A percentile compares a stretch with the other conserved stretches of the same genome.
Conservation (phyloP, 306 rosid species). For the Mimosa bimucronata region DNA sequence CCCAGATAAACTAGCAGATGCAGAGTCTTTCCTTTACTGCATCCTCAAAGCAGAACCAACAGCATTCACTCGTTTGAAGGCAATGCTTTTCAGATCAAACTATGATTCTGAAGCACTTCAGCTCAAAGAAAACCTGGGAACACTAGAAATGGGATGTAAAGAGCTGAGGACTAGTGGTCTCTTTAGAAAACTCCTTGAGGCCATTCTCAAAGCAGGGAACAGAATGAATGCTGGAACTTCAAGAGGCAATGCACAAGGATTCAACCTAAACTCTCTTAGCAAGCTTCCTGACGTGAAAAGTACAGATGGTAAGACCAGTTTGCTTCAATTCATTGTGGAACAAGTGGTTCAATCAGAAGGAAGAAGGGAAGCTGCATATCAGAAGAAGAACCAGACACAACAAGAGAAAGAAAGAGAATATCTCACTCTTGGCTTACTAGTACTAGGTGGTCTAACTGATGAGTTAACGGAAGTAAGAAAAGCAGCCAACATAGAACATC, state of each 20-base stretch:
- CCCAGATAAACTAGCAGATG: constrained; percentile 67
- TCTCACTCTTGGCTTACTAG: constrained; percentile 51
- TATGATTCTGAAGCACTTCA: constrained; percentile 64
- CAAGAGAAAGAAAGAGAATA: constrained; percentile 54
- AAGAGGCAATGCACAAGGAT: constrained; percentile 83
- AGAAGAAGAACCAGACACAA: constrained; percentile 22
- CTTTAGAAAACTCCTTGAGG: constrained; percentile 79
- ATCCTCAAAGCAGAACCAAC: constrained; percentile 75
- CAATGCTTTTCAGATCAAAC: constrained; percentile 74
- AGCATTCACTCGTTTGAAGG: constrained; percentile 63
- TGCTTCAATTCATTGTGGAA: constrained; percentile 80
- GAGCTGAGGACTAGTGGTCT: constrained; percentile 64
- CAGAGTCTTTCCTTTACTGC: constrained; percentile 76
- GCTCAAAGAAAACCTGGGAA: constrained; percentile 58
- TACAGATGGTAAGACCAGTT: constrained; percentile 73
- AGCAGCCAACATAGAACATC: constrained; percentile 67
- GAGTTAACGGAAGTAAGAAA: constrained; percentile 69
- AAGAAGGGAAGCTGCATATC: constrained; percentile 38
- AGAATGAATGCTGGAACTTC: constrained; percentile 90
- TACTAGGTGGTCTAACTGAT: constrained; percentile 50
- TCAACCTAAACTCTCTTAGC: constrained; percentile 70
- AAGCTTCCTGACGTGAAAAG: constrained; percentile 80
- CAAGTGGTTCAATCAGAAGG: constrained; percentile 87
- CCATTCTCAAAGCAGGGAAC: constrained; percentile 87
- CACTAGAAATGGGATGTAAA: constrained; percentile 69